These are phyloP conservation scores for Termitomyces sp. DNA, from an alignment of 768 basidiomycete species.

Conservation along the genomic window DNA sequence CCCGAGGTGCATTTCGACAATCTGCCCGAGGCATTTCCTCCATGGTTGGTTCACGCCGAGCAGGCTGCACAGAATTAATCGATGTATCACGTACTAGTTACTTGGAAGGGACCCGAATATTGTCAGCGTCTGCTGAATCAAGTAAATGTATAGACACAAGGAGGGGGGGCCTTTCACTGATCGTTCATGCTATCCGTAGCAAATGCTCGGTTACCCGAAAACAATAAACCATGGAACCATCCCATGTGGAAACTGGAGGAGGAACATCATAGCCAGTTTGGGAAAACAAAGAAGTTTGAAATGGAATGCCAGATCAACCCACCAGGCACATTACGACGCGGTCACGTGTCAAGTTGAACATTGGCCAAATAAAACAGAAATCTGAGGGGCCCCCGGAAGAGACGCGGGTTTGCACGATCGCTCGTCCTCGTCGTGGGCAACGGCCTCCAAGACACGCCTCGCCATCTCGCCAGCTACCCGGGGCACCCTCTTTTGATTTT, in stretches of 20 bases:
- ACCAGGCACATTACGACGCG: slow-evolving; percentile 36
- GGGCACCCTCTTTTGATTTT: slow-evolving; percentile 23
- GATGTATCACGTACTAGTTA: background rate
- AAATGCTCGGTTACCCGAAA: background rate
- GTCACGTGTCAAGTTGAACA: slow-evolving; percentile 56
- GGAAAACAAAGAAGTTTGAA: slow-evolving; percentile 3
- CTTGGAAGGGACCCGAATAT: slow-evolving; percentile 3
- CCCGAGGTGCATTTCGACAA: slow-evolving; percentile 71
- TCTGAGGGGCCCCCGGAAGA: slow-evolving; percentile 19
- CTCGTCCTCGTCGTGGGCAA: slow-evolving; percentile 20
- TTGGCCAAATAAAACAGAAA: slow-evolving; percentile 42
- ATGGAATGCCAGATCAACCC: background rate
- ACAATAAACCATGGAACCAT: background rate
- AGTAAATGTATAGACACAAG: background rate
- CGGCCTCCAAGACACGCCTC: slow-evolving; percentile 14
- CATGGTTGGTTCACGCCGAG: slow-evolving; percentile 34
- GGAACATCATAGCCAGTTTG: slow-evolving; percentile 2
- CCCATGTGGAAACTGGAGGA: background rate
- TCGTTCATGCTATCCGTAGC: background rate
- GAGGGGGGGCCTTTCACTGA: background rate
- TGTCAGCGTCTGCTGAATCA: background rate
- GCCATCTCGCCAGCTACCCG: slow-evolving; percentile 19
- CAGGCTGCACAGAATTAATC: background rate
- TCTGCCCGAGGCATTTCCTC: slow-evolving; percentile 55
- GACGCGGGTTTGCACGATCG: slow-evolving; percentile 28